Conservation (phyloP, 2,329 filamentous ascomycete species). For the Calonectria pseudoreteaudii region DNA sequence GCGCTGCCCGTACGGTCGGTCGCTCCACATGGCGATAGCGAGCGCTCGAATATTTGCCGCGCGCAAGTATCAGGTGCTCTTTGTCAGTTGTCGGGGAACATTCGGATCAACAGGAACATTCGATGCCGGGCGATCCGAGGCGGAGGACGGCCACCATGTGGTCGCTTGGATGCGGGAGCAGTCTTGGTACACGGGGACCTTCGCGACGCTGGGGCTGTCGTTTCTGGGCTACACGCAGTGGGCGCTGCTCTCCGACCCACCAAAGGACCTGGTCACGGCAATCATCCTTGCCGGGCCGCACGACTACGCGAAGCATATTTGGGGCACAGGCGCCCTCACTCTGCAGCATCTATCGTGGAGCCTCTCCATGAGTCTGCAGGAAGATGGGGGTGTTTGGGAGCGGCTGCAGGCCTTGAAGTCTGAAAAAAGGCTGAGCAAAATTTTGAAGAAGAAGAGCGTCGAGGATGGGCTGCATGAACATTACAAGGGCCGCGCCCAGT, state of each 20-base stretch:
- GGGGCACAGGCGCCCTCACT: background rate
- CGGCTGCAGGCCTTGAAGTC: background rate
- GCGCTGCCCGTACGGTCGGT: background rate
- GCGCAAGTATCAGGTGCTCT: background rate
- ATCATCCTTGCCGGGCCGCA: background rate
- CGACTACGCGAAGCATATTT: background rate
- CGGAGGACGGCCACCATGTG: background rate
- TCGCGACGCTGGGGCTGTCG: background rate
- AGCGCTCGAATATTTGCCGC: background rate
- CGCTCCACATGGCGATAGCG: background rate
- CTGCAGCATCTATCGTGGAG: background rate
- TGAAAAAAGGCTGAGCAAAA: background rate
- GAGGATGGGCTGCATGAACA: background rate
- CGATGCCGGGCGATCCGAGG: background rate
- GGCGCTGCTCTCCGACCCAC: background rate
- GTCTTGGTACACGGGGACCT: background rate
- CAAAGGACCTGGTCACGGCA: background rate
- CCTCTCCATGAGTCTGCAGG: background rate
- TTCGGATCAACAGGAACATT: constrained; percentile 9
- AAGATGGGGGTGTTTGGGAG: background rate
- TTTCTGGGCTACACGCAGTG: constrained; percentile 1
- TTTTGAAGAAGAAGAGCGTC: background rate
- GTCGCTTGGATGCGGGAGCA: background rate
- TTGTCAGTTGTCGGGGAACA: background rate
- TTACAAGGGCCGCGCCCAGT: background rate